Percentiles rank a stretch among this genome's conserved stretches.
phyloP scores from a whole-genome alignment of 2,329 filamentous ascomycete genomes.

The Stagonosporopsis tanaceti region DNA sequence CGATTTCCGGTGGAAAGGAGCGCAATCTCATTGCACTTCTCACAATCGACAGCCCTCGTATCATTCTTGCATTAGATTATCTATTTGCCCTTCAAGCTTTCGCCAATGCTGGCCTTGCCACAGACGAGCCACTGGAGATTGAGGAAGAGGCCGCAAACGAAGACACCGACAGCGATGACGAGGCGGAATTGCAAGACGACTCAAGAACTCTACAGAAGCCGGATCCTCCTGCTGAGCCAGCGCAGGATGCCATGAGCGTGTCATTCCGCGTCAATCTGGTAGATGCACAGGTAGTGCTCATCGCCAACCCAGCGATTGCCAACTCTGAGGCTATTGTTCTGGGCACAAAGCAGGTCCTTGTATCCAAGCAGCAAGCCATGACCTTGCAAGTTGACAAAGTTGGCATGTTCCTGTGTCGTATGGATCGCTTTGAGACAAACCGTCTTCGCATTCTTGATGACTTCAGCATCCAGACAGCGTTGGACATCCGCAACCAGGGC shows the following conservation, averaged over 20 bases:
- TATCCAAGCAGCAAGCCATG: slow-evolving; percentile 92
- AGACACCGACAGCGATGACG: slow-evolving; percentile 49
- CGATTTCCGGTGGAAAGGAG: slow-evolving; percentile 85
- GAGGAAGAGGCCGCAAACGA: slow-evolving; percentile 67
- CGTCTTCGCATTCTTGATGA: slow-evolving; percentile 93
- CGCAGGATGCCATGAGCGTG: slow-evolving; percentile 68
- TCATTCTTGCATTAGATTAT: slow-evolving; percentile 97
- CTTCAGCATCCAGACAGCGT: slow-evolving; percentile 88
- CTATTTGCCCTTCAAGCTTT: slow-evolving; percentile 89
- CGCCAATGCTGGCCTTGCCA: slow-evolving; percentile 71
- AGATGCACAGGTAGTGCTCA: slow-evolving; percentile 94
- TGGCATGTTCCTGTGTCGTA: slow-evolving; percentile 97
- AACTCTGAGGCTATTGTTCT: slow-evolving; percentile 96
- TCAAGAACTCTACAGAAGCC: slow-evolving; percentile 31
- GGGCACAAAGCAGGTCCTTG: slow-evolving; percentile 88
- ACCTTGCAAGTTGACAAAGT: slow-evolving; percentile 93
- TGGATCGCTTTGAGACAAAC: slow-evolving; percentile 95
- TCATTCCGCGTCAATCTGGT: slow-evolving; percentile 94
- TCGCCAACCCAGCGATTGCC: slow-evolving; percentile 88
- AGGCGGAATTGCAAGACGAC: slow-evolving; percentile 47
- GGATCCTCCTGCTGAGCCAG: slow-evolving; percentile 36
- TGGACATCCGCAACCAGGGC: slow-evolving; percentile 75
- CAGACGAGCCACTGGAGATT: slow-evolving; percentile 64
- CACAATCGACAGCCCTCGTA: slow-evolving; percentile 90
- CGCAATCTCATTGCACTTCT: slow-evolving; percentile 87